A percentile compares a stretch with the other conserved stretches of the same genome.
phyloP scores from a whole-genome alignment of 345 rosid species.

The Litchi chinensis region DNA sequence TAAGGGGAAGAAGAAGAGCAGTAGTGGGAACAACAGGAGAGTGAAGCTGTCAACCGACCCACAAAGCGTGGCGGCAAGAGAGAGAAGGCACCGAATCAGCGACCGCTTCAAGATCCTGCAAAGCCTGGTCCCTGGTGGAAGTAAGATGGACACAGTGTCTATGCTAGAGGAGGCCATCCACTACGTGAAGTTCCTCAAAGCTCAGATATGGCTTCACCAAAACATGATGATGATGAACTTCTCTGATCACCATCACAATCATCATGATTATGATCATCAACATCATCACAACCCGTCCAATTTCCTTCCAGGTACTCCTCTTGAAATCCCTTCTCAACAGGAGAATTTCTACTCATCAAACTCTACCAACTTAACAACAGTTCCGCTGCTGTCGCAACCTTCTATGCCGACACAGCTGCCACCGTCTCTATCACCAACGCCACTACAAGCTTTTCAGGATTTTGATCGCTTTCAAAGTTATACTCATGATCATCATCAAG shows the following conservation, averaged over 20 bases:
- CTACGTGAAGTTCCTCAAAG: constrained; percentile 84
- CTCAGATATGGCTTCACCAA: constrained; percentile 78
- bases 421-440: neutral
- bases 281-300: constrained; percentile 17
- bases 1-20: constrained; percentile 30
- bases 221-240: constrained; percentile 40
- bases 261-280: neutral
- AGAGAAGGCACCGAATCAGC: constrained; percentile 83
- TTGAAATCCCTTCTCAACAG: neutral
- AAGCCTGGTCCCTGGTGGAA: constrained; percentile 85
- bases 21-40: constrained; percentile 24
- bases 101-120: constrained; percentile 83
- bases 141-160: constrained; percentile 88
- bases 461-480: neutral
- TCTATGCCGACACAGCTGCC: neutral
- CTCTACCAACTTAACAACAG: constrained; percentile 8
- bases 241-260: neutral
- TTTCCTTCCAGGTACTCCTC: constrained; percentile 13
- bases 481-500: neutral
- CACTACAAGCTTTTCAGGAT: constrained; percentile 5
- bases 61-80: constrained; percentile 90
- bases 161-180: constrained; percentile 88
- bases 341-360: constrained; percentile 17
- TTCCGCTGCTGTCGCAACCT: constrained; percentile 12
- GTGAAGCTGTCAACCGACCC: constrained; percentile 79